A percentile compares a stretch with the other conserved stretches of the same genome.
Evolutionary conservation across 768 basidiomycete species (phyloP).

Genomic region (Macrolepiota dolichaula): DNA sequence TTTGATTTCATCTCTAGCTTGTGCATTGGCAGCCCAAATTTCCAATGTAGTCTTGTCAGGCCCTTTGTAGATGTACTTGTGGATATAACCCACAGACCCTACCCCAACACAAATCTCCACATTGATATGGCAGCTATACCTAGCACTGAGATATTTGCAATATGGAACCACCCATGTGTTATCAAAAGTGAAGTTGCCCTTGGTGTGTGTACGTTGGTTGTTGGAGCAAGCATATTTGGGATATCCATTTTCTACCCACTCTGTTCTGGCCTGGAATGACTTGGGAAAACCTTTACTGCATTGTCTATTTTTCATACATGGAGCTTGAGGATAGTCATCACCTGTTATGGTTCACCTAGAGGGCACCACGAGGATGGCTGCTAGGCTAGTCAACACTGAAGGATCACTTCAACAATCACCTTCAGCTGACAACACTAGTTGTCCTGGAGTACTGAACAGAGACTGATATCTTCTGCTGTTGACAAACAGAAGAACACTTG

Average conservation of each 20-base stretch:
- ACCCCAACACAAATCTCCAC: conserved; percentile 38
- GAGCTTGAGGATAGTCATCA: conserved; percentile 23
- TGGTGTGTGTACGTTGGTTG: conserved; percentile 24
- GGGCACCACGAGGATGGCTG: too few relatives aligned
- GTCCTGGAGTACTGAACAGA: too few relatives aligned
- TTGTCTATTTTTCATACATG: conserved; percentile 37
- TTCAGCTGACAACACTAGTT: too few relatives aligned
- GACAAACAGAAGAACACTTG: too few relatives aligned
- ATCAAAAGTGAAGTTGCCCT: conserved; percentile 17
- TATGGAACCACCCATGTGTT: conserved; percentile 43
- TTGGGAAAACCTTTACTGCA: conserved; percentile 48
- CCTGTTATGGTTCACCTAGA: too few relatives aligned
- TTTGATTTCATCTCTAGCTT: conserved; percentile 34
- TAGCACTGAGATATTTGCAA: conserved; percentile 26
- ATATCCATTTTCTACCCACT: conserved; percentile 36
- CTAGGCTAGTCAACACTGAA: too few relatives aligned
- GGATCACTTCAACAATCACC: too few relatives aligned
- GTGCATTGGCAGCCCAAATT: conserved; percentile 17
- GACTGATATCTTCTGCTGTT: too few relatives aligned
- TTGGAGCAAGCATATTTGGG: conserved; percentile 31
- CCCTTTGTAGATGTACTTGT: conserved; percentile 52
- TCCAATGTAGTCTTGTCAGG: conserved; percentile 34
- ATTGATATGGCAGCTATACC: conserved; percentile 48
- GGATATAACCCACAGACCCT: conserved; percentile 39
- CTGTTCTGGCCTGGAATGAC: conserved; percentile 28